Conservation (phyloP, 164 flowering plant species). For the Macadamia integrifolia region DNA sequence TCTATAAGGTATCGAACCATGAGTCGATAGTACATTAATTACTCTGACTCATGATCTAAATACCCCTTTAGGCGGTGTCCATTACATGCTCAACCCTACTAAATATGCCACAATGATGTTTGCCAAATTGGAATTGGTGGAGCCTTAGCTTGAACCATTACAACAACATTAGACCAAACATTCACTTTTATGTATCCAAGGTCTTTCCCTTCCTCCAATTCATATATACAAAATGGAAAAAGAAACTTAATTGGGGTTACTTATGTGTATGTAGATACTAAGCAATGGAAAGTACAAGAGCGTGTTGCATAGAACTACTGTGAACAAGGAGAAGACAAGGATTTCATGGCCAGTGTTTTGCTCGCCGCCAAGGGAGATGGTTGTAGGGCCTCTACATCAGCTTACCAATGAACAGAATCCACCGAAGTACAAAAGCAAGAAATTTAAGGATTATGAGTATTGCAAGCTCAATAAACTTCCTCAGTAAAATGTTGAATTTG, state of each 20-base stretch:
- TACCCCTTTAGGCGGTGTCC: too few species aligned
- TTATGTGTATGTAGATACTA: slow-evolving; percentile 30
- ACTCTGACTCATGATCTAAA: too few species aligned
- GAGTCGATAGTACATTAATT: too few species aligned
- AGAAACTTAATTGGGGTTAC: too few species aligned
- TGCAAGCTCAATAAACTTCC: slow-evolving; percentile 81
- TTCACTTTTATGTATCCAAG: background rate
- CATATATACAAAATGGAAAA: too few species aligned
- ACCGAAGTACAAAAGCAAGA: slow-evolving; percentile 57
- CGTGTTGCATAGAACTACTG: slow-evolving; percentile 46
- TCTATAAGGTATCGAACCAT: too few species aligned
- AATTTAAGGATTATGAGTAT: slow-evolving; percentile 50
- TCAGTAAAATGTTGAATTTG: slow-evolving; percentile 21
- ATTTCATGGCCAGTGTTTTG: slow-evolving; percentile 63
- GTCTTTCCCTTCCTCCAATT: too few species aligned
- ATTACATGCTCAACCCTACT: too few species aligned
- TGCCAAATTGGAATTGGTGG: too few species aligned
- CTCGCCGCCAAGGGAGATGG: slow-evolving; percentile 45
- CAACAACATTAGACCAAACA: background rate
- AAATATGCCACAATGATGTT: too few species aligned
- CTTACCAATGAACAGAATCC: slow-evolving; percentile 43
- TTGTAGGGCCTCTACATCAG: slow-evolving; percentile 60
- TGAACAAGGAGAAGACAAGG: slow-evolving; percentile 50
- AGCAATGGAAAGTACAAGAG: slow-evolving; percentile 57
- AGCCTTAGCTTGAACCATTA: too few species aligned